These are phyloP conservation scores for Camelina neglecta DNA, from an alignment of 345 rosid species.

Conservation along the genomic window DNA sequence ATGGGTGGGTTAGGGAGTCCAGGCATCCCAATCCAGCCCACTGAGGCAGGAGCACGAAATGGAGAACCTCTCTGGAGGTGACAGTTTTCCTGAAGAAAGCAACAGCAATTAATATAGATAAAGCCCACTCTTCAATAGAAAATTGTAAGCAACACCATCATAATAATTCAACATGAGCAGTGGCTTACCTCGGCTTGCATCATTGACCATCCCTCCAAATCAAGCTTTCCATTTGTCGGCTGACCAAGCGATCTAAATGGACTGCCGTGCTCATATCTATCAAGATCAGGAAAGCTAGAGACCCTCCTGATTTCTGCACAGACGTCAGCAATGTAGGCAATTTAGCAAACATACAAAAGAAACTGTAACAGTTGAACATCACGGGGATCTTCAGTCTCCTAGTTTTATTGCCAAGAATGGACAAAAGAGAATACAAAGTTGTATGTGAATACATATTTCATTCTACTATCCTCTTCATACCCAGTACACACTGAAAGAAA, in stretches of 20 bases:
- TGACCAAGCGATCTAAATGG: constrained; percentile 80
- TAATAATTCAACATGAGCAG: background rate
- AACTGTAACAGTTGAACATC: constrained; percentile 1
- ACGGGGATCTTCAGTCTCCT: background rate
- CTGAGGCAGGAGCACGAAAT: constrained; percentile 60
- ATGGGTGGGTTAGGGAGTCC: constrained; percentile 65
- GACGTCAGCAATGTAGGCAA: constrained; percentile 23
- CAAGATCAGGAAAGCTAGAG: constrained; percentile 69
- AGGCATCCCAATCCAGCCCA: constrained; percentile 80
- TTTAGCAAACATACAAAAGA: background rate
- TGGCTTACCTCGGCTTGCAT: constrained; percentile 86
- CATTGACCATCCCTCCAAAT: constrained; percentile 74
- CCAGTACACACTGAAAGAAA: background rate
- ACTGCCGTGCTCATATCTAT: constrained; percentile 83
- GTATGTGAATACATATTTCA: background rate
- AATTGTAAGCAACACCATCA: constrained; percentile 9
- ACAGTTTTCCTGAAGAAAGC: constrained; percentile 68
- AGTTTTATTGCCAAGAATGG: background rate
- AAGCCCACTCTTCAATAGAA: background rate
- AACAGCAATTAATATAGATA: background rate
- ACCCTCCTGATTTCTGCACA: constrained; percentile 77
- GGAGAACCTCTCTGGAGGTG: constrained; percentile 75
- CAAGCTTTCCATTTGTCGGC: constrained; percentile 72
- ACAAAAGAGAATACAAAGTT: background rate
- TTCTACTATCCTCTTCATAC: background rate